Base-by-base conservation (phyloP, 1,139 yeast genomes). In the Saccharomyces hybrid region DNA sequence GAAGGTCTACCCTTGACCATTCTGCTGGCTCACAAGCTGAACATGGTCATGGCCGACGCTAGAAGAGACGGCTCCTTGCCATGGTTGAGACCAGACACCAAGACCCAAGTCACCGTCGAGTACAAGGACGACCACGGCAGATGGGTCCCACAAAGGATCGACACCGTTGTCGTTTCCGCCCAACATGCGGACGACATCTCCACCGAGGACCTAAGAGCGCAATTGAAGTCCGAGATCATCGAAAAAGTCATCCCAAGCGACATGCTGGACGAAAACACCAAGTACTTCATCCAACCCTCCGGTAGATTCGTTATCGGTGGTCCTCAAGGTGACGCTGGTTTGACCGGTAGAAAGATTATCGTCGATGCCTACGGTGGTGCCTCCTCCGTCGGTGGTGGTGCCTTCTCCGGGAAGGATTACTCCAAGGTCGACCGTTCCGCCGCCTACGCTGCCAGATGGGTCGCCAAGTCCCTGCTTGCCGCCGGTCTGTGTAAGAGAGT, bases 381-480 rank as follows among this genome's bases (percentile, higher is more conserved):
- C 96, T 96, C 98, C 79, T 97, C 98, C 69, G 98, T 91, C 82
- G 98, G 98, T 78, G 98, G 98, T 81, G 98, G 98, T 82, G 98
- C 98, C 63, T 91, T 91, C 88, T 87, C 96, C 62, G 98, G 98
- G 77, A 91, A 91, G 82, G 98, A 91, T 77, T 91, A 88, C 88
- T 88, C 96, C 75, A 91, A 91, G 83, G 98, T 91, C 71, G 98
- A 91, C 78, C 88, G 98, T 81, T 90, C 97, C 64, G 98, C 98
- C 72, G 97, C 98, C 64, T 91, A 91, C 74, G 96, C 97, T 72
- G 98, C 98, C 68, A 89, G 98, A 81, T 91, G 98, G 98, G 96
- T 91, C 69, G 98, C 98, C 75, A 91, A 91, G 82, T 91, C 98
- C 58, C 83, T 91, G 70, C 95, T 91, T 64, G 78, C 80, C 68